Percentiles rank a stretch among this genome's conserved stretches.
These are phyloP conservation scores for Pachyrhizus erosus DNA, from an alignment of 306 rosid species.

Conservation along the genomic window DNA sequence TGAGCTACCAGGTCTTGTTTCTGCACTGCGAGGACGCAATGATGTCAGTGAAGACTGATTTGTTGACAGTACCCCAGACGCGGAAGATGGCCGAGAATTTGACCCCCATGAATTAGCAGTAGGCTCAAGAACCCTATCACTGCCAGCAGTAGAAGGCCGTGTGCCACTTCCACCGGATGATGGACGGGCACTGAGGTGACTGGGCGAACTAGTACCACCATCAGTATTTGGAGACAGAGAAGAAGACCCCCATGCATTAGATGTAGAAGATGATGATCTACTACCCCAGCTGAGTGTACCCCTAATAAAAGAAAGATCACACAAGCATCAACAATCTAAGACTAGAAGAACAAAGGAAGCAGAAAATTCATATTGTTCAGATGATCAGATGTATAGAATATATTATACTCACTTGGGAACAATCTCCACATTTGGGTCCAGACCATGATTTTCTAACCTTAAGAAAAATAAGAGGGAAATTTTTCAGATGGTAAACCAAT, in stretches of 20 bases:
- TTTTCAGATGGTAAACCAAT: constrained; percentile 45
- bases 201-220: constrained; percentile 81
- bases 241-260: constrained; percentile 91
- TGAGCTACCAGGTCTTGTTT: constrained; percentile 95
- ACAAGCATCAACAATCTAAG: constrained; percentile 34
- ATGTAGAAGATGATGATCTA: constrained; percentile 77
- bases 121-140: constrained; percentile 81
- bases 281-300: constrained; percentile 97
- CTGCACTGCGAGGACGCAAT: constrained; percentile 96
- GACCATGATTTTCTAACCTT: constrained; percentile 96
- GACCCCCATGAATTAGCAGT: constrained; percentile 72
- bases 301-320: constrained; percentile 52
- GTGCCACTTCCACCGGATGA: constrained; percentile 96
- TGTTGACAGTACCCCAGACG: constrained; percentile 81
- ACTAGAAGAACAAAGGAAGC: constrained; percentile 19
- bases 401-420: constrained; percentile 88
- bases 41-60: constrained; percentile 72
- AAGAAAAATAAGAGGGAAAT: constrained; percentile 43
- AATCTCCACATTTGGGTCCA: constrained; percentile 92
- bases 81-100: constrained; percentile 94
- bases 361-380: constrained; percentile 12
- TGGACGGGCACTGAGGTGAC: constrained; percentile 78
- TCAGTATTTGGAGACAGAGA: constrained; percentile 83
- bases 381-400: constrained; percentile 8
- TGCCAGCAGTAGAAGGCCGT: constrained; percentile 91